phyloP scores from a whole-genome alignment of 192 early-diverging fungal genomes.

The Phycomyces nitens region DNA sequence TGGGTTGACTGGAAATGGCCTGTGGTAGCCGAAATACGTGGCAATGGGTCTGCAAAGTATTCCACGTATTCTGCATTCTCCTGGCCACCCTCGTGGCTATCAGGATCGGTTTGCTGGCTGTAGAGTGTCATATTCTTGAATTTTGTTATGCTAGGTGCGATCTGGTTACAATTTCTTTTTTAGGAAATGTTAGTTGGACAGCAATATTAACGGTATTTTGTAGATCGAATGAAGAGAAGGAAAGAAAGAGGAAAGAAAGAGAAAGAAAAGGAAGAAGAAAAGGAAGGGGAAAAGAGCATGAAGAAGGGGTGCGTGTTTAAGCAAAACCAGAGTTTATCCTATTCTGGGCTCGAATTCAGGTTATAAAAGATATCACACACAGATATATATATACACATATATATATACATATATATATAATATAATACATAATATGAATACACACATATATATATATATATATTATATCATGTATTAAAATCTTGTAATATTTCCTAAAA shows the following conservation, averaged over 20 bases:
- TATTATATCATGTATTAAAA: too few relatives aligned
- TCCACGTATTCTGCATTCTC: neutral
- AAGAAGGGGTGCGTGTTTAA: constrained; percentile 1
- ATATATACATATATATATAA: too few relatives aligned
- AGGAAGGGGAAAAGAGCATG: neutral
- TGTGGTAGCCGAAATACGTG: too few relatives aligned
- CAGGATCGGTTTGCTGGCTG: neutral
- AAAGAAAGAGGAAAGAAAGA: neutral
- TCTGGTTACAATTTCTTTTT: too few relatives aligned
- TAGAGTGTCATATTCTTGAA: neutral
- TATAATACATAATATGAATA: too few relatives aligned
- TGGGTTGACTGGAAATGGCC: too few relatives aligned
- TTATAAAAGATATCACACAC: too few relatives aligned
- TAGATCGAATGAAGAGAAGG: neutral
- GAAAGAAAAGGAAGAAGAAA: neutral
- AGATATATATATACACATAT: too few relatives aligned
- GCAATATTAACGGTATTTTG: neutral
- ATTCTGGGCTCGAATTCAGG: neutral
- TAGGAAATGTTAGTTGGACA: too few relatives aligned
- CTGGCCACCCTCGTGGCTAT: neutral
- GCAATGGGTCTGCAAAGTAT: neutral
- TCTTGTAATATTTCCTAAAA: too few relatives aligned
- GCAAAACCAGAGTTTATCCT: neutral
- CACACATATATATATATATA: too few relatives aligned
- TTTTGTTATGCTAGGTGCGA: neutral